A percentile compares a stretch with the other conserved stretches of the same genome.
Conservation (phyloP, 805 yeast species). For the Sugiyamaella mastotermitis region DNA sequence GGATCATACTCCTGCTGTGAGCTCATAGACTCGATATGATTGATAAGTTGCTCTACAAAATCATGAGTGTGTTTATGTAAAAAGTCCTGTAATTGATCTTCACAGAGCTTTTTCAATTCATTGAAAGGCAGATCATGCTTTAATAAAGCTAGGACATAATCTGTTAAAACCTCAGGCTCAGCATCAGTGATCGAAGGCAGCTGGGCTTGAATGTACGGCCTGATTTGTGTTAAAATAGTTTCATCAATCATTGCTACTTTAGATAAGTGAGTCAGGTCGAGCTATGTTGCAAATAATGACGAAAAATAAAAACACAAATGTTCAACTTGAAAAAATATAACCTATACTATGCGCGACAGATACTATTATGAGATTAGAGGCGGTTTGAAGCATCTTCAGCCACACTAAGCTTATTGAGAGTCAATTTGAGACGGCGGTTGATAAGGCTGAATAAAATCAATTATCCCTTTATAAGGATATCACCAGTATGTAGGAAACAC, state of each 20-base stretch:
- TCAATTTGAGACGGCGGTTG: no score
- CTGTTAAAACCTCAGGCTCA: constrained; percentile 38
- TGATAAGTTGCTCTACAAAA: constrained; percentile 32
- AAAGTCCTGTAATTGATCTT: constrained; percentile 37
- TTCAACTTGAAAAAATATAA: no score
- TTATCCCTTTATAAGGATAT: no score
- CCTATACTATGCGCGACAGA: no score
- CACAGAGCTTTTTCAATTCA: constrained; percentile 30
- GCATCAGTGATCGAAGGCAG: constrained; percentile 30
- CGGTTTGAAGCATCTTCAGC: no score
- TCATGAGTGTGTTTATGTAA: constrained; percentile 28
- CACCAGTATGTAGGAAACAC: no score
- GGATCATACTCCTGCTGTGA: constrained; percentile 4
- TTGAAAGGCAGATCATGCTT: constrained; percentile 32
- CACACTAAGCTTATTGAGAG: no score
- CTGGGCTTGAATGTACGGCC: constrained; percentile 20
- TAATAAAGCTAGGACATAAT: constrained; percentile 40
- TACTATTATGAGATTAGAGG: no score
- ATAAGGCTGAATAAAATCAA: no score
- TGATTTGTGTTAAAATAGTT: constrained; percentile 12
- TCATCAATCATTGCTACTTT: constrained; percentile 16
- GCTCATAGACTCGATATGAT: constrained; percentile 23
- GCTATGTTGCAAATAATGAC: no score
- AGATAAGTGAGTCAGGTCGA: no score
- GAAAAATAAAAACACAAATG: no score